Percentiles rank a stretch among this genome's conserved stretches.
These are phyloP conservation scores for Trichosporon faecale DNA, from an alignment of 1,284 basidiomycete species.

Conservation along the genomic window DNA sequence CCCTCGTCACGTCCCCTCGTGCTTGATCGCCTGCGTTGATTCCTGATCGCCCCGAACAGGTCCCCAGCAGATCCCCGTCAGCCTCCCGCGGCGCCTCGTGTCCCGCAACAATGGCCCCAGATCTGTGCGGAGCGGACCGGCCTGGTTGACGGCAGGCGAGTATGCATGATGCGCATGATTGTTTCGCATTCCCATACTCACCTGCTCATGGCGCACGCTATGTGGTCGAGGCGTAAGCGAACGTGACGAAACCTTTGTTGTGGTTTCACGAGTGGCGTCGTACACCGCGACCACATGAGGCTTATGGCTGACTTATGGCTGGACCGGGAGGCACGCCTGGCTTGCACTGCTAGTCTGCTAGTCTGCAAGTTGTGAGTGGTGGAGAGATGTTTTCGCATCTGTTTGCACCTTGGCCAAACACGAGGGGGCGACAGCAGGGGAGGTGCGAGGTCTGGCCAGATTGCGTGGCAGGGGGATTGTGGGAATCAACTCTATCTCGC, in stretches of 20 bases:
- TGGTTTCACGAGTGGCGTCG: neutral
- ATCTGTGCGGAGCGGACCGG: neutral
- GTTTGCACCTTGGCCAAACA: neutral
- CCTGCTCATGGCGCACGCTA: too few relatives aligned
- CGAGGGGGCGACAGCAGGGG: neutral
- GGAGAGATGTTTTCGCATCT: too few relatives aligned
- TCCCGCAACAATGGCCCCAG: neutral
- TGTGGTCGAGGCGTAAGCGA: too few relatives aligned
- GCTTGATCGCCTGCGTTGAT: neutral
- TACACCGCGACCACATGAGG: neutral
- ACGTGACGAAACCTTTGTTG: neutral
- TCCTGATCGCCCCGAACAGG: neutral
- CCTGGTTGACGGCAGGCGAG: neutral
- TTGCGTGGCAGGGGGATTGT: constrained; percentile 1
- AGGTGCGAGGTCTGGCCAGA: neutral
- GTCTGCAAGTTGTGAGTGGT: neutral
- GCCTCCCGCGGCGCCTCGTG: too few relatives aligned
- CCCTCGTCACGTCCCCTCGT: neutral
- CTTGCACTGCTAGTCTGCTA: neutral
- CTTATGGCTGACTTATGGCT: neutral
- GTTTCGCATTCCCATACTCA: neutral
- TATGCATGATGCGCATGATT: neutral
- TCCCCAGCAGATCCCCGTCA: too few relatives aligned
- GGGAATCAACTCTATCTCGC: neutral
- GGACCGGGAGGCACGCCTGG: neutral